Base-by-base conservation (phyloP, 2,329 filamentous ascomycete species). In the Apiospora saccharicola region DNA sequence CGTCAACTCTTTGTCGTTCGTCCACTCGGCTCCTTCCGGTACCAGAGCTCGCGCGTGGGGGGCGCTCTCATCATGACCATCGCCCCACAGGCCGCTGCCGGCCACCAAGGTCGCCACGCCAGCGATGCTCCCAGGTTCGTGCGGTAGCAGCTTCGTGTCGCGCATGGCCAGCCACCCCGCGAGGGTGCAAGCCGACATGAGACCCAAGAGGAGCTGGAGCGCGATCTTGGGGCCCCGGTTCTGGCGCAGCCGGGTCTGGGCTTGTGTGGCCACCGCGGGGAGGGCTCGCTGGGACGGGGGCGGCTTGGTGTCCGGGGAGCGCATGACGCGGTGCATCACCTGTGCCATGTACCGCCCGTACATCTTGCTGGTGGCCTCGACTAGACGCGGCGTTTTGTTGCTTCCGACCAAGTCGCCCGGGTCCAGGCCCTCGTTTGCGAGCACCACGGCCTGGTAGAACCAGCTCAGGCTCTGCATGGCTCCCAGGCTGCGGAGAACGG, bases 91-190 rank as follows among this genome's bases (percentile, higher is more conserved):
- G 70, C 76, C 76, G 14, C 77, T 76, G 1, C 77, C 78, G 0
- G 77, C 78, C 13, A 81, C 67, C 67, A 81, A 71, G 4, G 75
- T 75, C 0, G 78, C 79, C 8, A 75, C 74, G 5, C 79, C 78
- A 0, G 77, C 79, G 37, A 81, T 79, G 24, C 76, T 79, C 71
- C 77, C 79, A 34, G 78, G 79, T 64, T 80, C 77, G 24, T 81
- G 77, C 6, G 78, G 77, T 16, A 81, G 71, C 8, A 81, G 71
- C 30, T 75, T 74, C 5, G 73, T 73, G 5, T 76, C 70, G 4
- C 74, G 73, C 64, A 80, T 73, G 7, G 77, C 64, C 22, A 77
- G 71, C 71, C 78, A 76, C 26, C 76, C 75, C 7, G 73, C 77
- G 26, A 78, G 67, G 24, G 75, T 77, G 41, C 76, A 78, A 1